These are phyloP conservation scores for Macrolepiota fuliginosa DNA, from an alignment of 768 basidiomycete species.

Conservation along the genomic window DNA sequence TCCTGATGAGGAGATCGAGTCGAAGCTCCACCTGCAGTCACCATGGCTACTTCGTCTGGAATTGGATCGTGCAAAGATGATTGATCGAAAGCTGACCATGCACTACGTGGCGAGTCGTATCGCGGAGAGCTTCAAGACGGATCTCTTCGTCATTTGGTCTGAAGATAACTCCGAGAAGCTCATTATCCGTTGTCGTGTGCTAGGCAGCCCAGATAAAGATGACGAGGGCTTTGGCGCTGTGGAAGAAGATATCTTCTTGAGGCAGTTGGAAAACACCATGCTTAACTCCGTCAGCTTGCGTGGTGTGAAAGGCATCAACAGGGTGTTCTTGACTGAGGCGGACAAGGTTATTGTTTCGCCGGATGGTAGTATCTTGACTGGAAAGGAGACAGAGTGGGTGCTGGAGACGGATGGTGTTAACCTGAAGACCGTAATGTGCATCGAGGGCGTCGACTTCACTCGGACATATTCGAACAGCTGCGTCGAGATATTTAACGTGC, in stretches of 20 bases:
- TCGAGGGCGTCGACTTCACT: slow-evolving; percentile 91
- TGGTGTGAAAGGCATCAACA: slow-evolving; percentile 86
- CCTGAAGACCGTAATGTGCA: slow-evolving; percentile 90
- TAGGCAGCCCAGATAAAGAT: slow-evolving; percentile 82
- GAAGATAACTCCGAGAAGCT: slow-evolving; percentile 99
- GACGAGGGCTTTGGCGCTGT: slow-evolving; percentile 72
- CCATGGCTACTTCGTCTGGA: slow-evolving; percentile 98
- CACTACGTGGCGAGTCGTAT: slow-evolving; percentile 91
- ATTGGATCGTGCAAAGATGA: slow-evolving; percentile 95
- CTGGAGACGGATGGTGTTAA: slow-evolving; percentile 97
- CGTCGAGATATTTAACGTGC: slow-evolving; percentile 88
- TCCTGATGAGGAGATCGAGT: slow-evolving; percentile 94
- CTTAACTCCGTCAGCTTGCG: slow-evolving; percentile 92
- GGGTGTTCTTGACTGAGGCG: slow-evolving; percentile 92
- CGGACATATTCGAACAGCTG: slow-evolving; percentile 98
- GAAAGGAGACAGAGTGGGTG: slow-evolving; percentile 86
- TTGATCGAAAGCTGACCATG: slow-evolving; percentile 96
- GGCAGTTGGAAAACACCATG: slow-evolving; percentile 95
- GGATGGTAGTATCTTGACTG: slow-evolving; percentile 64
- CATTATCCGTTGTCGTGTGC: slow-evolving; percentile 92
- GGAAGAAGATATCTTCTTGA: slow-evolving; percentile 95
- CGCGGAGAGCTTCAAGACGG: slow-evolving; percentile 91
- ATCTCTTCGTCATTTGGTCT: slow-evolving; percentile 97
- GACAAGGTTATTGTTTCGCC: slow-evolving; percentile 66
- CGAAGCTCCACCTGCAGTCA: slow-evolving; percentile 87